Evolutionary conservation across 1,139 yeast species (phyloP), one percentile per base, ranked within the genome.

Genomic region (Wickerhamomyces sp.): DNA sequence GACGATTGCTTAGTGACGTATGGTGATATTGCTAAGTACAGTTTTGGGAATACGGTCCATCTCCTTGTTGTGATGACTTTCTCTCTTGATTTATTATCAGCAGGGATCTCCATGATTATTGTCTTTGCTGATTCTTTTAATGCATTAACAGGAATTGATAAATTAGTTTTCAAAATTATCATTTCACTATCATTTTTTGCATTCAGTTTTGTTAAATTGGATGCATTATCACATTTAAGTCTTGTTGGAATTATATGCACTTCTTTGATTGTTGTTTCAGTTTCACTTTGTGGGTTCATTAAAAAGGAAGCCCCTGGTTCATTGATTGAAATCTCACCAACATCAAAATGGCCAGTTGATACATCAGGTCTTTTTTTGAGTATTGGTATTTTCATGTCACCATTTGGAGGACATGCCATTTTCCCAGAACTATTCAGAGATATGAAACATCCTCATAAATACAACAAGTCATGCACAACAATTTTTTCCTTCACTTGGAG

Each of bases 401-500:
- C 88, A 4, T 84, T 86, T 82, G 88, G 90, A 44, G 90, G 90
- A 2, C 89, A 83, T 61, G 87, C 89, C 1, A 84, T 83, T 13
- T 81, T 81, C 54, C 90, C 90, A 2, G 86, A 81, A 56, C 69
- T 83, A 35, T 80, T 77, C 60, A 68, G 79, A 40, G 91, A 84
- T 61, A 83, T 84, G 90, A 73, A 81, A 49, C 84, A 79, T 55
- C 86, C 87, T 1, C 56, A 62, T 13, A 70, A 68, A 46, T 77
- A 71, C 58, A 47, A 48, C 15, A 46, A 53, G 11, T 69, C 79
- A 42, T 67, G 77, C 51, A 64, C 67, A 34, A 64, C 71, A 15
- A 68, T 78, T 1, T 84, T 81, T 57, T 50, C 72, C 30, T 79
- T 84, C 53, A 80, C 91, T 1, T 75, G 81, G 56, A 42, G 73